These are phyloP conservation scores for Herpetospermum pedunculosum DNA, from an alignment of 306 rosid species.

Conservation along the genomic window DNA sequence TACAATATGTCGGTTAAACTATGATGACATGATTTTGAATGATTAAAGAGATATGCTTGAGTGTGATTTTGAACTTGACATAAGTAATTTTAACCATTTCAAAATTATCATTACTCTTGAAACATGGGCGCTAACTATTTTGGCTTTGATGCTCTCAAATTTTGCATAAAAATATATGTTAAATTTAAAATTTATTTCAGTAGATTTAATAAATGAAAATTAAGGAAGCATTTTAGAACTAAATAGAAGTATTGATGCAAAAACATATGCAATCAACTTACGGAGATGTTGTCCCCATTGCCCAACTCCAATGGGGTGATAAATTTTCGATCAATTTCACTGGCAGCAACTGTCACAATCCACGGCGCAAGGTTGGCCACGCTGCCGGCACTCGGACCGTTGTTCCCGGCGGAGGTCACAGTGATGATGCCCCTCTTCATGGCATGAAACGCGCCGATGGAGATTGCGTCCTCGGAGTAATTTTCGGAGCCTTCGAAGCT, in stretches of 20 bases:
- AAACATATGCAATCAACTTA: slow-evolving; percentile 22
- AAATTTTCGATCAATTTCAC: slow-evolving; percentile 69
- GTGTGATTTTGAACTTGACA: too few relatives aligned
- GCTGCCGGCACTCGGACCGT: slow-evolving; percentile 44
- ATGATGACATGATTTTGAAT: too few relatives aligned
- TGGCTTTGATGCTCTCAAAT: too few relatives aligned
- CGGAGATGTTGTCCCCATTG: slow-evolving; percentile 44
- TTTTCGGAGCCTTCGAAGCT: slow-evolving; percentile 30
- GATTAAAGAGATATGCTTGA: too few relatives aligned
- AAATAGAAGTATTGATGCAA: not conserved
- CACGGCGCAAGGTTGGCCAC: slow-evolving; percentile 70
- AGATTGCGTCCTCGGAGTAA: slow-evolving; percentile 33
- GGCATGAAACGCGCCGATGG: slow-evolving; percentile 75
- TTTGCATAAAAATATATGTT: too few relatives aligned
- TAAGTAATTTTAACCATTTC: too few relatives aligned
- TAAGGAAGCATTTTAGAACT: not conserved
- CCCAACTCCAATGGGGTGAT: slow-evolving; percentile 48
- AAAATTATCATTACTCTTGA: too few relatives aligned
- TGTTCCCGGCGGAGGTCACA: slow-evolving; percentile 69
- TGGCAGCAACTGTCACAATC: slow-evolving; percentile 83
- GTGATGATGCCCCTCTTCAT: slow-evolving; percentile 73
- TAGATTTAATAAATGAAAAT: not conserved
- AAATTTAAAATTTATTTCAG: not conserved
- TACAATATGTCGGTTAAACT: too few relatives aligned
- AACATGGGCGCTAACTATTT: too few relatives aligned